Percentiles rank a stretch among this genome's conserved stretches.
Conservation (phyloP, 2,329 filamentous ascomycete species). For the Verticillium klebahnii region DNA sequence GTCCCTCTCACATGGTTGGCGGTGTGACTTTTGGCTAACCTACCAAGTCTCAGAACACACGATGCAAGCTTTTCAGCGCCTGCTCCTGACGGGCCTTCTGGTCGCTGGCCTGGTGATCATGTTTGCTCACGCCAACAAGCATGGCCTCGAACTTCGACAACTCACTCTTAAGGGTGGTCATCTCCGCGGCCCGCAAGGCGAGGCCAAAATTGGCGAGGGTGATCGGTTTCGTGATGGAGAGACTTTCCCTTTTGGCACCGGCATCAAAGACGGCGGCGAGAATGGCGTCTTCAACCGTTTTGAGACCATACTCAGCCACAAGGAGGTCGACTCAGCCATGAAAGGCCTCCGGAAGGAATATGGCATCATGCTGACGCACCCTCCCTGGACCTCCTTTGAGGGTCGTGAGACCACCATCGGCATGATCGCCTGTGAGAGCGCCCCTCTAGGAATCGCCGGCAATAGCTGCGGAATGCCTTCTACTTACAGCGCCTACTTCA, state of each 20-base stretch:
- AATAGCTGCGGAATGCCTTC: constrained; percentile 4
- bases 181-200: background rate
- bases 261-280: constrained; percentile 12
- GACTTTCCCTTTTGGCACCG: constrained; percentile 22
- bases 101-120: background rate
- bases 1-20: no score
- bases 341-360: constrained; percentile 34
- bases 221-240: constrained; percentile 35
- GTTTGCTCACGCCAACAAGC: background rate
- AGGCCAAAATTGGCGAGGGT: constrained; percentile 30
- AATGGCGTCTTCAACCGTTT: constrained; percentile 24
- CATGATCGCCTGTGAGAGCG: constrained; percentile 17
- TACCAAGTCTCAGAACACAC: no score
- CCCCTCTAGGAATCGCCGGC: background rate
- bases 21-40: no score
- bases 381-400: constrained; percentile 37
- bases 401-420: constrained; percentile 35
- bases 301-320: constrained; percentile 36
- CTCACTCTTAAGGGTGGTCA: background rate
- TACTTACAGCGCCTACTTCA: constrained; percentile 44
- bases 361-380: constrained; percentile 30
- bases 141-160: background rate
- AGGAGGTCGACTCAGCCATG: constrained; percentile 39
- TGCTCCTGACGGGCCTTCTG: background rate
- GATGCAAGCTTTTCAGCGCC: background rate